These are phyloP conservation scores for Leishmania guyanensis DNA, from an alignment of 208 protist genomes.

Conservation along the genomic window DNA sequence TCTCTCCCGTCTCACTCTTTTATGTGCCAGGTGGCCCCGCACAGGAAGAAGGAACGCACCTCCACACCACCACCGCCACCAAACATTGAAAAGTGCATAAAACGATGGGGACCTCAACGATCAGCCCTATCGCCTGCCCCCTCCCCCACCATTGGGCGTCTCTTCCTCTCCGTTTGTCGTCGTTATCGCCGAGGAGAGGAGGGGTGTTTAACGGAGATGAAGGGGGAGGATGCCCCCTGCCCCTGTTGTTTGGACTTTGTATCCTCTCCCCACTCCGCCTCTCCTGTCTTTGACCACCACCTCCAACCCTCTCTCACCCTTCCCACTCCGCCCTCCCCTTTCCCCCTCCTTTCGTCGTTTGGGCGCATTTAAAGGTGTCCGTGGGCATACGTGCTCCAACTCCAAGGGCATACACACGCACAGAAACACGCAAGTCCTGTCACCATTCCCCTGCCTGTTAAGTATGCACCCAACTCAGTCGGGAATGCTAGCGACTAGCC, in stretches of 20 bases:
- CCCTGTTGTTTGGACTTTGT: background rate
- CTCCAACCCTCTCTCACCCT: background rate
- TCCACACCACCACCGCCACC: background rate
- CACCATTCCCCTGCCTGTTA: background rate
- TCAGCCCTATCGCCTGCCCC: background rate
- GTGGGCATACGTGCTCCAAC: background rate
- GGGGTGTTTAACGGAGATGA: background rate
- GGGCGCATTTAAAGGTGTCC: background rate
- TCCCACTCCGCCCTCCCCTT: background rate
- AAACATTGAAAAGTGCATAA: too few relatives aligned
- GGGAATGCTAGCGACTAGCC: background rate
- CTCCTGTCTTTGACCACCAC: background rate
- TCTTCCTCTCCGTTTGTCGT: background rate
- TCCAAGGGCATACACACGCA: background rate
- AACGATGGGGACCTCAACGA: background rate
- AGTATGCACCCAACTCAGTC: background rate
- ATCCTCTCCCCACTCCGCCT: background rate
- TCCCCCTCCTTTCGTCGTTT: background rate
- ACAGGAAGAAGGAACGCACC: background rate
- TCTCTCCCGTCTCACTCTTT: background rate
- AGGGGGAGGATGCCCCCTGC: background rate
- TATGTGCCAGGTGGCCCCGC: background rate
- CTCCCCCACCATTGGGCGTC: background rate
- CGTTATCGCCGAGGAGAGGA: background rate
- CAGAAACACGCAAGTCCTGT: background rate